A percentile compares a stretch with the other conserved stretches of the same genome.
These are phyloP conservation scores for Ziziphus jujuba DNA, from an alignment of 306 rosid genomes.

Conservation along the genomic window DNA sequence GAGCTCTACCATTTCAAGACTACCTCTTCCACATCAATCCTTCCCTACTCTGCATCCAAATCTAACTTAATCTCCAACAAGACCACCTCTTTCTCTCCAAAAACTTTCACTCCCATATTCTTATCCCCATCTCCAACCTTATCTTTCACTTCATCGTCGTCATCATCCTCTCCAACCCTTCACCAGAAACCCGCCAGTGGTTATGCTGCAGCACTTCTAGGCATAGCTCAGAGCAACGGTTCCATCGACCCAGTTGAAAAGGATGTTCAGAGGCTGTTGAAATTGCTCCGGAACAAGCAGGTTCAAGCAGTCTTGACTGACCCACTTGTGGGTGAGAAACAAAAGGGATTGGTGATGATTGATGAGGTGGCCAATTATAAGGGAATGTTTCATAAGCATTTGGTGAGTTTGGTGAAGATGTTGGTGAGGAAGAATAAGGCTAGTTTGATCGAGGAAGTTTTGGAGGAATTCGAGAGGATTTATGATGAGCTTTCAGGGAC, in stretches of 20 bases:
- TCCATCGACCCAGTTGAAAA: slow-evolving; percentile 52
- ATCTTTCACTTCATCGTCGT: slow-evolving; percentile 17
- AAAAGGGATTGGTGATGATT: slow-evolving; percentile 37
- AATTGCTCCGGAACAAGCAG: slow-evolving; percentile 31
- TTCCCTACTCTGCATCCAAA: slow-evolving; percentile 39
- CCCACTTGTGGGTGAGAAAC: slow-evolving; percentile 28
- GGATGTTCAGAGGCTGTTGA: slow-evolving; percentile 55
- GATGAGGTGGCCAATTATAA: slow-evolving; percentile 30
- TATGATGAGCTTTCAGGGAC: slow-evolving; percentile 60
- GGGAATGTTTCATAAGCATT: slow-evolving; percentile 46
- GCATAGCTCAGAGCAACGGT: slow-evolving; percentile 48
- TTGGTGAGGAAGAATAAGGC: slow-evolving; percentile 51
- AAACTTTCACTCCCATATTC: slow-evolving; percentile 19
- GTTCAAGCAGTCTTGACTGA: slow-evolving; percentile 20
- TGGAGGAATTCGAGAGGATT: slow-evolving; percentile 72
- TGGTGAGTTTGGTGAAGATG: slow-evolving; percentile 64
- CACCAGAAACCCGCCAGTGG: slow-evolving; percentile 61
- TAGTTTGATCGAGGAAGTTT: slow-evolving; percentile 45
- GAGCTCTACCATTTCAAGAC: slow-evolving; percentile 43
- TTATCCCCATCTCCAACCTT: slow-evolving; percentile 23
- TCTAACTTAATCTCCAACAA: slow-evolving; percentile 32
- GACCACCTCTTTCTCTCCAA: slow-evolving; percentile 33
- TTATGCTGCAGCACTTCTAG: slow-evolving; percentile 75
- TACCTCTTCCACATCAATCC: slow-evolving; percentile 24
- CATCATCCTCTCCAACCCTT: slow-evolving; percentile 25